Evolutionary conservation across 2,329 filamentous ascomycete species (phyloP).

Genomic region (Exophiala oligosperma): DNA sequence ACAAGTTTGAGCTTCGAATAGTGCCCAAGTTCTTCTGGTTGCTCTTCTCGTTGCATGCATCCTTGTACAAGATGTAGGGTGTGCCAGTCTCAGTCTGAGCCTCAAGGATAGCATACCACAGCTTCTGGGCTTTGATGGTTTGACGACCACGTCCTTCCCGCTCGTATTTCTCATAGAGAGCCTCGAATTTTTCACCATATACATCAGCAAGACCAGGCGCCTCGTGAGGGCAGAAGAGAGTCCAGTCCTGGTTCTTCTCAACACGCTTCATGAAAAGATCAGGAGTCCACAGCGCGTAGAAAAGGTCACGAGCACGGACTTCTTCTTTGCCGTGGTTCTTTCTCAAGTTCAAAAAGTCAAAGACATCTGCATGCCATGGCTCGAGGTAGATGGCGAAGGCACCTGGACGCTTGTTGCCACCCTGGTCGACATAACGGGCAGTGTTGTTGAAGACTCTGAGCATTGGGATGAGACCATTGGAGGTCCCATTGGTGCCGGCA

Average conservation of each 20-base stretch:
- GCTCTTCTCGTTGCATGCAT: conserved; percentile 97
- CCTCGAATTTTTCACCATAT: conserved; percentile 96
- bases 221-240: conserved; percentile 96
- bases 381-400: conserved; percentile 99
- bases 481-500: conserved; percentile 95
- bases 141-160: conserved; percentile 80
- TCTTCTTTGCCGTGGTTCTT: conserved; percentile 99
- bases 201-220: conserved; percentile 92
- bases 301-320: conserved; percentile 91
- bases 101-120: conserved; percentile 98
- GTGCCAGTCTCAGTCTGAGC: conserved; percentile 98
- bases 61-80: conserved; percentile 99
- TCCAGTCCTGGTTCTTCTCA: conserved; percentile 95
- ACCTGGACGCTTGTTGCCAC: conserved; percentile 97
- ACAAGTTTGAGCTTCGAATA: conserved; percentile 97
- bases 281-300: conserved; percentile 97
- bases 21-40: conserved; percentile 99
- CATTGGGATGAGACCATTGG: conserved; percentile 97
- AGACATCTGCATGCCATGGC: conserved; percentile 97
- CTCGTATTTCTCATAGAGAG: conserved; percentile 89
- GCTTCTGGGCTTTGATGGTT: conserved; percentile 95
- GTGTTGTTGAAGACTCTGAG: conserved; percentile 99
- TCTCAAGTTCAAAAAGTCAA: conserved; percentile 93
- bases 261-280: conserved; percentile 99
- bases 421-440: conserved; percentile 96